Conservation (phyloP, 2,329 filamentous ascomycete genomes). For the Trichoderma sp. region DNA sequence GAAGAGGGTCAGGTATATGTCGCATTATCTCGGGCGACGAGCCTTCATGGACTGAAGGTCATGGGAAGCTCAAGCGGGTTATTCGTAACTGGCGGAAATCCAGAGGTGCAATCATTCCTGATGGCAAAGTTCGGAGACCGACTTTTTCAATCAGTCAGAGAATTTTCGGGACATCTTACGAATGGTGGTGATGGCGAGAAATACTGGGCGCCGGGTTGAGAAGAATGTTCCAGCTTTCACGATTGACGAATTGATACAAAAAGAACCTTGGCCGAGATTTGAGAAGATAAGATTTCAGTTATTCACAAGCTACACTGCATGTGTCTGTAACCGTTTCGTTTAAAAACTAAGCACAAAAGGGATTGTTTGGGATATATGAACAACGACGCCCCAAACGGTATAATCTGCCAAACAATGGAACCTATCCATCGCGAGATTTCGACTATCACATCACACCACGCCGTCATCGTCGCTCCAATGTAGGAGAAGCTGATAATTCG, state of each 20-base stretch:
- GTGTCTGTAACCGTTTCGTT: no score
- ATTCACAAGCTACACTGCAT: neutral
- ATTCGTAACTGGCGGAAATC: neutral
- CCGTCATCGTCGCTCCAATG: neutral
- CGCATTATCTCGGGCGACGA: constrained; percentile 26
- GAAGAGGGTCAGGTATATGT: constrained; percentile 62
- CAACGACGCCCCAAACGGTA: neutral
- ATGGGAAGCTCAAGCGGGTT: constrained; percentile 14
- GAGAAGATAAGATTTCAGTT: neutral
- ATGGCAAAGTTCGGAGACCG: neutral
- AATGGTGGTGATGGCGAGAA: neutral
- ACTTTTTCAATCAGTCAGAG: neutral
- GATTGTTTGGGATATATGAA: neutral
- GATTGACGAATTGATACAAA: neutral
- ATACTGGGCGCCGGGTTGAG: neutral
- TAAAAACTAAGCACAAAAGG: neutral
- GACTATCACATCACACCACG: neutral
- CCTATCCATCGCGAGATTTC: no score
- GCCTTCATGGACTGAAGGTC: constrained; percentile 23
- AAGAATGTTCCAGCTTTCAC: neutral
- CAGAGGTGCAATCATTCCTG: constrained; percentile 2
- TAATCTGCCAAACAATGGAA: neutral
- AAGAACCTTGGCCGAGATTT: neutral
- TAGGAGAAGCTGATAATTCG: no score
- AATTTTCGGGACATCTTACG: neutral